Percentiles rank a stretch among this genome's conserved stretches.
Conservation (phyloP, 345 rosid species). For the Hibiscus syriacus region DNA sequence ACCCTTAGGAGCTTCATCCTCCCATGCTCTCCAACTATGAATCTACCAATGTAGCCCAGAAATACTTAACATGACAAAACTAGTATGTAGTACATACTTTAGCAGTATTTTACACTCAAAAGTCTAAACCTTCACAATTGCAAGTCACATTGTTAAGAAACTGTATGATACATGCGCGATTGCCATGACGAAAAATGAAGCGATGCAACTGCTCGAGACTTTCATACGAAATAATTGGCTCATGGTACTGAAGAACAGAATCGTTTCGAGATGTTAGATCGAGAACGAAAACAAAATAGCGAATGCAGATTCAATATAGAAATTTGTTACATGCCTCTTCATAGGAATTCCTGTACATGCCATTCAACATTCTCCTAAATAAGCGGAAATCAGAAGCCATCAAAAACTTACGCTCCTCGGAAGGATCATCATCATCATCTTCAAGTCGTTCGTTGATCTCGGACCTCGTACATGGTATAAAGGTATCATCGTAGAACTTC, state of each 20-base stretch:
- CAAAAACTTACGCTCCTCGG: constrained; percentile 48
- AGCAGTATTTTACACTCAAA: background rate
- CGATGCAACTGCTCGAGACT: constrained; percentile 95
- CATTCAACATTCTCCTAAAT: constrained; percentile 54
- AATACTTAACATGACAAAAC: background rate
- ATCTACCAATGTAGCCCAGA: constrained; percentile 36
- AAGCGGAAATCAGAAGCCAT: constrained; percentile 24
- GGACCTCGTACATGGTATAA: constrained; percentile 69
- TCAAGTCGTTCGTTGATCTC: constrained; percentile 53
- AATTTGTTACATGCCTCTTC: constrained; percentile 44
- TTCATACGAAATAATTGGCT: constrained; percentile 89
- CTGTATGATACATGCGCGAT: constrained; percentile 89
- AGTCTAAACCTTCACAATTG: constrained; percentile 75
- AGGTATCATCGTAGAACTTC: constrained; percentile 61
- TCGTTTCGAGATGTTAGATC: background rate
- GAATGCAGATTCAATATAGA: background rate
- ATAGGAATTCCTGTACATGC: constrained; percentile 45
- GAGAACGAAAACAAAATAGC: background rate
- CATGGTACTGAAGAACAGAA: constrained; percentile 53
- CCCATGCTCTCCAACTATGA: constrained; percentile 94
- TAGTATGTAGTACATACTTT: no score
- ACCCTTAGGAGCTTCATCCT: constrained; percentile 72
- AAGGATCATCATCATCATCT: constrained; percentile 32
- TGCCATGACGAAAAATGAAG: constrained; percentile 97
- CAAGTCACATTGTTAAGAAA: constrained; percentile 91